Base-by-base conservation (phyloP, 2,329 filamentous ascomycete genomes). In the Nemania sp. region DNA sequence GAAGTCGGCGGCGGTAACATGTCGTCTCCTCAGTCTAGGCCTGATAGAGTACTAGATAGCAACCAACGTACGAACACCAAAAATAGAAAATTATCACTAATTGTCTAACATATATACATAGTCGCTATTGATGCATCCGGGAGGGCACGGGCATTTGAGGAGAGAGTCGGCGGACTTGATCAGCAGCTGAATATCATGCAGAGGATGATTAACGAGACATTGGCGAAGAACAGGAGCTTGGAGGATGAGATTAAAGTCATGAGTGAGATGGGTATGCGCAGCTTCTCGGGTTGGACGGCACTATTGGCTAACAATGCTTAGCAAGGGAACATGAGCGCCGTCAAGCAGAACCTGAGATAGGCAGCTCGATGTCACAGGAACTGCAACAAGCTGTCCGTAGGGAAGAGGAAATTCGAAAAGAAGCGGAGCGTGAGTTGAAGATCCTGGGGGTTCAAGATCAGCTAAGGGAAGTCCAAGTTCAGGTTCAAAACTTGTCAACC, bases 201-300 rank as follows among this genome's bases (percentile, higher is more conserved):
- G 43, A 66, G 38, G 26, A 64, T 66, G 51, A 54, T 71, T 20
- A 60, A 64, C 15, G 55, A 68, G n/a, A 62, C 68, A n/a, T 62
- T 69, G 10, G 45, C 18, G 5, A 67, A 32, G 15, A 56, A 47
- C 5, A 64, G 24, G 22, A 27, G 29, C 5, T 60, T 64, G 3
- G 51, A 63, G 47, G 45, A 55, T 5, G 49, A 66, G 6, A 47
- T 52, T 1, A 5, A 41, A 49, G 15, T 6, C 2, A 53, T 52
- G 3, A 32, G 35, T 32, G 27, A 51, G 13, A 62, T 47, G 26
- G 26, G 51, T 61, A 52, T 29, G 32, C 24, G 27, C 38, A 43
- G 3, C 8, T 11, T 35, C 51, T 32, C 22, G 11, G 22, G 15
- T 3, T 29, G 53, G 41, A 45, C n/a, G 41, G 41, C 11, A 18